A percentile compares a stretch with the other conserved stretches of the same genome.
Evolutionary conservation across 2,329 filamentous ascomycete species (phyloP).

Genomic region (Aspergillus oerlinghausenensis): DNA sequence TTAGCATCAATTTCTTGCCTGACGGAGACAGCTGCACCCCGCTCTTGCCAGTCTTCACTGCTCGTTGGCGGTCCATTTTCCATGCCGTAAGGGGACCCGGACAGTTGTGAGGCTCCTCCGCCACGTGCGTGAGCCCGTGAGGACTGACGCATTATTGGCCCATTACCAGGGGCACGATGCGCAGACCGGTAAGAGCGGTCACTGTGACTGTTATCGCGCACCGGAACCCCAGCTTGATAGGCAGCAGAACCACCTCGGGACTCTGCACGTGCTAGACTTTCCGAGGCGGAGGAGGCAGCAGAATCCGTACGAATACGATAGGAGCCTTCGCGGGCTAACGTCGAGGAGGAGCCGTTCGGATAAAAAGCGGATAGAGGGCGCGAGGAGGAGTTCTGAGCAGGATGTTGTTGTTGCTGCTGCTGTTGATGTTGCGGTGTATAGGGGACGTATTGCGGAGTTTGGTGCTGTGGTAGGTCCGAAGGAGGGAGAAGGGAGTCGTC

Average conservation of each 20-base stretch:
- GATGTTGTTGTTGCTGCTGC: conserved; percentile 35
- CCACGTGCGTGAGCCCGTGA: conserved; percentile 64
- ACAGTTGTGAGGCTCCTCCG: conserved; percentile 30
- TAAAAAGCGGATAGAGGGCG: conserved; percentile 48
- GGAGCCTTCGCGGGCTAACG: conserved; percentile 39
- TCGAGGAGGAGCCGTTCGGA: conserved; percentile 39
- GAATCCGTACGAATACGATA: conserved; percentile 57
- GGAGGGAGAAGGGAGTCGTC: conserved; percentile 42
- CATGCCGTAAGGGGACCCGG: conserved; percentile 47
- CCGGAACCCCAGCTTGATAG: conserved; percentile 58
- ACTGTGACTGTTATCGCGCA: conserved; percentile 64
- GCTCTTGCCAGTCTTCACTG: conserved; percentile 93
- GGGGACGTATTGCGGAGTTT: conserved; percentile 41
- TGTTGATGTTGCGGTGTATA: conserved; percentile 34
- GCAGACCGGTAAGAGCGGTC: conserved; percentile 64
- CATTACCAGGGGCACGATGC: conserved; percentile 54
- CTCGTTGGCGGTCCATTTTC: conserved; percentile 59
- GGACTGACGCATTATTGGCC: conserved; percentile 65
- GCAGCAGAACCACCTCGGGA: conserved; percentile 58
- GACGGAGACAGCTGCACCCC: conserved; percentile 80
- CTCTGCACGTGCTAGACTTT: conserved; percentile 55
- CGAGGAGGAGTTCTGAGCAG: conserved; percentile 32
- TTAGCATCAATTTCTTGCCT: conserved; percentile 79
- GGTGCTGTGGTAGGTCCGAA: conserved; percentile 41
- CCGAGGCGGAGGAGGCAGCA: conserved; percentile 54